phyloP scores from a whole-genome alignment of 2,329 filamentous ascomycete species.

The Aspergillus oerlinghausenensis region DNA sequence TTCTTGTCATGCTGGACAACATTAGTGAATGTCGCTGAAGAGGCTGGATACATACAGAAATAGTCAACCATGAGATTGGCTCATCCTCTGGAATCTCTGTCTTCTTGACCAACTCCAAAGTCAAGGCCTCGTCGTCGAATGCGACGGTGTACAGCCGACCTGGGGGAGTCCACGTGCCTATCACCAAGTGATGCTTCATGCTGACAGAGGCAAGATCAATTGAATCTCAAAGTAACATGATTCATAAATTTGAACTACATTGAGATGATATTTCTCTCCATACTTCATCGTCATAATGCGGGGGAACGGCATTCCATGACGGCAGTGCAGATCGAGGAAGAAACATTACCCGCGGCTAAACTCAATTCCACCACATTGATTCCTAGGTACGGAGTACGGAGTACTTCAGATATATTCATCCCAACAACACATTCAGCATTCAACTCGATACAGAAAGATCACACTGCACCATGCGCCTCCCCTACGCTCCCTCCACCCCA shows the following conservation, averaged over 20 bases:
- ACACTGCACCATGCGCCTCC: slow-evolving; percentile 26
- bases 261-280: no score
- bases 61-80: slow-evolving; percentile 91
- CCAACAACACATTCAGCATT: neutral
- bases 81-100: slow-evolving; percentile 78
- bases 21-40: slow-evolving; percentile 1
- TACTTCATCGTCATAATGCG: no score
- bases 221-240: neutral
- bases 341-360: neutral
- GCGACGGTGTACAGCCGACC: slow-evolving; percentile 85
- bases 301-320: neutral
- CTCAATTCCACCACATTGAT: neutral
- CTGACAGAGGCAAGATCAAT: neutral
- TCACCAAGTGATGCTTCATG: slow-evolving; percentile 85
- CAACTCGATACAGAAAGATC: no score
- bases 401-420: no score
- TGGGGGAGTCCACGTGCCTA: slow-evolving; percentile 85
- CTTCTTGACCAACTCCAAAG: slow-evolving; percentile 70
- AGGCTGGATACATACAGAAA: slow-evolving; percentile 58
- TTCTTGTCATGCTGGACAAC: slow-evolving; percentile 66
- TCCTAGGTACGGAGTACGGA: no score
- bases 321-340: neutral
- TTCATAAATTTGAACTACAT: no score
- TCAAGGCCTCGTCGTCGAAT: slow-evolving; percentile 77
- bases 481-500: slow-evolving; percentile 29